Base-by-base conservation (phyloP, 2,329 filamentous ascomycete species). In the Fusarium metavorans region DNA sequence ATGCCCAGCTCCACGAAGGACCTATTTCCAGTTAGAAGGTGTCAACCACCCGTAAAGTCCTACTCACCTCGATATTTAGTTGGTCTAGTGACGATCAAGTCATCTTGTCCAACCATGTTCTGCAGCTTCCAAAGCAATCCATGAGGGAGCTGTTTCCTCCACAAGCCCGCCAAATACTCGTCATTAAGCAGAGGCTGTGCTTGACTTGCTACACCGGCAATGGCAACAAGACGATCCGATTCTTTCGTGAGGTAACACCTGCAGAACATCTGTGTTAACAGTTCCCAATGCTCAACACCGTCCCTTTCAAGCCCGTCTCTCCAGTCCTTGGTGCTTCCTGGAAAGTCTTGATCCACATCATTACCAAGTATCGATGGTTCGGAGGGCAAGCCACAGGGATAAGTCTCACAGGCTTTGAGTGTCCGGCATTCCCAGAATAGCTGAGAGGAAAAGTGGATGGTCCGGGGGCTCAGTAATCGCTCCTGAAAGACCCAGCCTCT, bases 31-130 rank as follows among this genome's bases (percentile, higher is more conserved):
- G 23, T 58, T 30, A 58, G 54, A 11, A 30, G 3, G 9, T 13
- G 5, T 6, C 34, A 13, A n/a, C 5, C 10, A 7, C 10, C 3
- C 3, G 2, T 27, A 4, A 3, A 25, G 1, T 1, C 32, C 6
- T 4, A 18, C 54, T 20, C 10, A 58, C 54, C 34, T 27, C 54
- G 34, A n/a, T 58, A 58, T 27, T n/a, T 39, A 0, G 3, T 37
- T 25, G 54, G 54, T n/a, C 54, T 35, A n/a, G 54, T 58, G 23
- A 58, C 54, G 0, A 27, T 23, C 34, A 58, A 37, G 18, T 32
- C 48, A 3, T 58, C 20, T 27, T 58, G 54, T 37, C 54, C 54
- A 20, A 58, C 54, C 54, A 58, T 58, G 35, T 58, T 58, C 54
- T 58, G 8, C 20, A 58, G 5, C 9, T 39, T 58, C 54, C 54